Evolutionary conservation across 2,329 filamentous ascomycete species (phyloP).

Genomic region (Colletotrichum filicis): DNA sequence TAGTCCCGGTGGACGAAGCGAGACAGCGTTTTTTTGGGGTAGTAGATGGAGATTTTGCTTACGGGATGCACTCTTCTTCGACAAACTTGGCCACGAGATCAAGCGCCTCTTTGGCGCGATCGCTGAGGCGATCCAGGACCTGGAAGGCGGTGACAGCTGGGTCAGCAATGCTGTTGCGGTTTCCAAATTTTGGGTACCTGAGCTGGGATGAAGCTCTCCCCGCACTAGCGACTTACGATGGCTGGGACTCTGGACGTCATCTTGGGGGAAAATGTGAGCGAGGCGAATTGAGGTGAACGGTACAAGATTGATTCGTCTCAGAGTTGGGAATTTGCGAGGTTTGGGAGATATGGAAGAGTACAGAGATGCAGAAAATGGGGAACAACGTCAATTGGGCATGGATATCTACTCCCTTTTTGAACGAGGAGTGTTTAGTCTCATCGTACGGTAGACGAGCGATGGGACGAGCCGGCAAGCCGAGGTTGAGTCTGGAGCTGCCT

Average conservation of each 20-base stretch:
- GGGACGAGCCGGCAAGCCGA: slow-evolving; percentile 30
- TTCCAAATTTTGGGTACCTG: neutral
- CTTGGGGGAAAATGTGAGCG: neutral
- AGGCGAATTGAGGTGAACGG: neutral
- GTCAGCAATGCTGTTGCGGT: slow-evolving; percentile 16
- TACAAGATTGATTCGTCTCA: neutral
- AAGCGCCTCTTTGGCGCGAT: slow-evolving; percentile 83
- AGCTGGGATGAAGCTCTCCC: slow-evolving; percentile 6
- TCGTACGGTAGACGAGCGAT: slow-evolving; percentile 25
- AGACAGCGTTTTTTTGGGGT: too few relatives aligned
- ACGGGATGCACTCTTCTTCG: slow-evolving; percentile 92
- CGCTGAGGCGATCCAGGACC: slow-evolving; percentile 75
- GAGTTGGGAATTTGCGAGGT: neutral
- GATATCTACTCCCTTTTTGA: slow-evolving; percentile 22
- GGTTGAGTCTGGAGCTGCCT: slow-evolving; percentile 31
- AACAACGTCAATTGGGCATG: neutral
- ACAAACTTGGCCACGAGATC: slow-evolving; percentile 96
- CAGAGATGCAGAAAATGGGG: neutral
- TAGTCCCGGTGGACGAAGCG: too few relatives aligned
- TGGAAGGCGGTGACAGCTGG: slow-evolving; percentile 37
- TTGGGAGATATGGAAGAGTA: neutral
- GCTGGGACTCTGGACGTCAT: slow-evolving; percentile 40
- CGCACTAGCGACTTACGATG: slow-evolving; percentile 37
- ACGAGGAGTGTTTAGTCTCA: slow-evolving; percentile 20
- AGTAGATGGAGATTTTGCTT: slow-evolving; percentile 43